Evolutionary conservation across 176 grass and related monocot species (phyloP).

Genomic region (Oryza glumipatula): DNA sequence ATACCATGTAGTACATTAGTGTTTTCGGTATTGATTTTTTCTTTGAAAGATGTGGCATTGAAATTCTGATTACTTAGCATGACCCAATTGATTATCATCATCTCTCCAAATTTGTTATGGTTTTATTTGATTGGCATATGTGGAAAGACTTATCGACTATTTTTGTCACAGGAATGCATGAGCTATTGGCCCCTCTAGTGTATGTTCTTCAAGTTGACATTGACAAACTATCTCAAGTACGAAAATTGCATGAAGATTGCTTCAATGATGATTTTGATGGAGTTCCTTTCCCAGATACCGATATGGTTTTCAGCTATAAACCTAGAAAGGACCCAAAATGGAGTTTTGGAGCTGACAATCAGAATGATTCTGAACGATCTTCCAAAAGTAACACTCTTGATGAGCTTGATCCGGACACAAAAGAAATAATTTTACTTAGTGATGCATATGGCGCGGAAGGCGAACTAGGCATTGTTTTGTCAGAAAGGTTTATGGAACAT

Average conservation of each 20-base stretch:
- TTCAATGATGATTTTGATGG: slow-evolving; percentile 88
- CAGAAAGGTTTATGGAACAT: slow-evolving; percentile 98
- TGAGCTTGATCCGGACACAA: slow-evolving; percentile 71
- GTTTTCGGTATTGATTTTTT: slow-evolving; percentile 6
- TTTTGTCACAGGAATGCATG: slow-evolving; percentile 83
- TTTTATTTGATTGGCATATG: slow-evolving; percentile 27
- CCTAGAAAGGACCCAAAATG: slow-evolving; percentile 64
- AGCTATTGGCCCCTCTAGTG: slow-evolving; percentile 88
- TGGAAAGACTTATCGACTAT: slow-evolving; percentile 22
- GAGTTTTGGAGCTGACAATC: slow-evolving; percentile 42
- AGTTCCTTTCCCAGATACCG: slow-evolving; percentile 59
- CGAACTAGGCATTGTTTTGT: slow-evolving; percentile 88
- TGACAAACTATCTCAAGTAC: slow-evolving; percentile 68
- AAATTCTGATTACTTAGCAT: slow-evolving; percentile 5
- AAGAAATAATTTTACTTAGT: slow-evolving; percentile 81
- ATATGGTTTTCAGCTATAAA: slow-evolving; percentile 71
- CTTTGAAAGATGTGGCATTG: not conserved
- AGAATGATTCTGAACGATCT: slow-evolving; percentile 42
- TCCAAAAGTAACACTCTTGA: slow-evolving; percentile 61
- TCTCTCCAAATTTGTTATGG: not conserved
- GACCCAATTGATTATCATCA: slow-evolving; percentile 1
- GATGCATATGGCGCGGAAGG: slow-evolving; percentile 98
- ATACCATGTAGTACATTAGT: too few species aligned
- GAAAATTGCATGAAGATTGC: slow-evolving; percentile 75
- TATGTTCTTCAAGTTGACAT: slow-evolving; percentile 94